Percentiles rank a stretch among this genome's conserved stretches.
phyloP scores from a whole-genome alignment of 2,329 filamentous ascomycete species.

The Tolypocladium ovalisporum region DNA sequence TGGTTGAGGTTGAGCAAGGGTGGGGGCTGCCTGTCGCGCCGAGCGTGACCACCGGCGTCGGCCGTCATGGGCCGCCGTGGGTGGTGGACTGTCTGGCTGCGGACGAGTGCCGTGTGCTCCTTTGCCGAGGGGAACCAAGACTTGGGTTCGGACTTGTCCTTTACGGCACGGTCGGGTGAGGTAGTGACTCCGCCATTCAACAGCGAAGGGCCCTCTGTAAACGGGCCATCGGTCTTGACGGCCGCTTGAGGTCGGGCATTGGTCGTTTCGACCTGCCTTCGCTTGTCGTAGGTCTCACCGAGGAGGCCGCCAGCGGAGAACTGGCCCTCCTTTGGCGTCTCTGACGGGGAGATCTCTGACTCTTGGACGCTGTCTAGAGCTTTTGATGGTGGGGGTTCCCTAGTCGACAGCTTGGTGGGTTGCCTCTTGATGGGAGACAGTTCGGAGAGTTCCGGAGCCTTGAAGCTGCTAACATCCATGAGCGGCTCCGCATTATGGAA shows the following conservation, averaged over 20 bases:
- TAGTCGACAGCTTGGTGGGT: not conserved
- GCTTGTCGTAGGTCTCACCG: slow-evolving; percentile 36
- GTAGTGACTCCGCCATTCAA: slow-evolving; percentile 29
- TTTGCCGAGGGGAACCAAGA: slow-evolving; percentile 26
- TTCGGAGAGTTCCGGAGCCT: slow-evolving; percentile 3
- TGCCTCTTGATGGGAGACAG: not conserved
- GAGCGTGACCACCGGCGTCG: slow-evolving; percentile 9
- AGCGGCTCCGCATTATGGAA: slow-evolving; percentile 3
- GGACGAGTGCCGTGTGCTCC: slow-evolving; percentile 24
- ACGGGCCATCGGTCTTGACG: slow-evolving; percentile 25
- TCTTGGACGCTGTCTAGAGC: not conserved
- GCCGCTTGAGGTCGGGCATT: slow-evolving; percentile 20
- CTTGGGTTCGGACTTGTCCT: slow-evolving; percentile 10
- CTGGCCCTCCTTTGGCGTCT: slow-evolving; percentile 17
- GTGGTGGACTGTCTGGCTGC: slow-evolving; percentile 13
- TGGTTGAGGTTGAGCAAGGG: slow-evolving; percentile 57
- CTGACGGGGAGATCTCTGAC: not conserved
- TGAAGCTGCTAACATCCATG: slow-evolving; percentile 8
- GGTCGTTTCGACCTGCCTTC: slow-evolving; percentile 24
- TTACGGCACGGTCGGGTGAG: slow-evolving; percentile 10
- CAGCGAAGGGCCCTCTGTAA: slow-evolving; percentile 46
- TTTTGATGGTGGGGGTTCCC: not conserved
- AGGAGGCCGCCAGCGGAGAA: slow-evolving; percentile 43
- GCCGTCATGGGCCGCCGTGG: slow-evolving; percentile 13
- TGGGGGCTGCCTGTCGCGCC: slow-evolving; percentile 28